Evolutionary conservation across 345 rosid genomes (phyloP), one percentile per base, ranked within the genome.

Genomic region (Microthlaspi erraticum): DNA sequence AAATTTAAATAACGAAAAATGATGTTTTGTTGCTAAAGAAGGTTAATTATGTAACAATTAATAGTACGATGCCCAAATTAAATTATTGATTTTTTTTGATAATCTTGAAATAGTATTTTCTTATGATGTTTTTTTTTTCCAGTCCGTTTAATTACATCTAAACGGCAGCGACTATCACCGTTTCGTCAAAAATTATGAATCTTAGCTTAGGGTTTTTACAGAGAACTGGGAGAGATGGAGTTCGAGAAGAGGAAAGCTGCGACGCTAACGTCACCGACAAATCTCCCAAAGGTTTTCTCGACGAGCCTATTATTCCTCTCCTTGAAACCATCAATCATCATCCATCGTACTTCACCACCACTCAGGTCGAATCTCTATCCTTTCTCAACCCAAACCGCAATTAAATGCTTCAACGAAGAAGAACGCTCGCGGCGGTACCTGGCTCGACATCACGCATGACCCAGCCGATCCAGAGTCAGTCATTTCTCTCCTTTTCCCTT

Each of bases 281-380:
- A 61, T 93, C 97, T 12, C 96, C 96, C 0, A 91, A 93, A 73
- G 97, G 97, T 33, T 64, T 81, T 19, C 55, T 91, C 17, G 98
- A 93, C 74, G 73, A 84, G 2, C 91, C 92, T 19, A 88, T 93
- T 44, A 52, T 93, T 37, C 92, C 96, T 39, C 92, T 93, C 48
- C 84, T 93, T 74, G 58, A 81, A 76, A 67, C 80, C 71, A 66
- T 93, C 78, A 90, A 91, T 79, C 52, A 75, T 58, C 97, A 91
- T 78, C 88, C 84, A 23, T 80, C 82, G 7, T 93, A 81, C 87
- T 93, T 82, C 88, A 93, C 97, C 63, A 93, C 97, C 57, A 88
- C 84, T 91, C 96, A 67, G 98, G 96, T 57, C 96, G 97, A 20
- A 81, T 93, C 82, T 93, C 97, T 10, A 84, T 93, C 73, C 87